These are phyloP conservation scores for Boletus eberwhitei DNA, from an alignment of 768 basidiomycete species.

Conservation along the genomic window DNA sequence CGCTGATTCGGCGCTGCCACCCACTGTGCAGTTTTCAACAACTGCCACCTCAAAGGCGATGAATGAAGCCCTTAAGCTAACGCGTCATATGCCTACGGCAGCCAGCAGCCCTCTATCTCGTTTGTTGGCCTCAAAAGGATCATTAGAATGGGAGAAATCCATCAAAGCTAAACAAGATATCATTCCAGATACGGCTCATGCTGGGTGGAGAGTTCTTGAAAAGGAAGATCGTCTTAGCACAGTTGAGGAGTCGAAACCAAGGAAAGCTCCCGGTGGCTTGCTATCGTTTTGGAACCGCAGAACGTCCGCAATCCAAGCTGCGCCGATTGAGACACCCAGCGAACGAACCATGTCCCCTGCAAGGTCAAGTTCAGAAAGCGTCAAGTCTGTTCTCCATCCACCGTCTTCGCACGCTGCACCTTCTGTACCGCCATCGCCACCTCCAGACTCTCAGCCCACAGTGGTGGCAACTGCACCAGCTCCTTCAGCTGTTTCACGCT, in stretches of 20 bases:
- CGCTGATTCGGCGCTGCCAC: constrained; percentile 47
- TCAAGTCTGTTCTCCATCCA: constrained; percentile 10
- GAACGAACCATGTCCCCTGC: constrained; percentile 25
- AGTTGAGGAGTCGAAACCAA: constrained; percentile 42
- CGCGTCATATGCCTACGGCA: constrained; percentile 53
- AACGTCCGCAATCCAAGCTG: constrained; percentile 22
- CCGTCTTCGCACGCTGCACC: constrained; percentile 8
- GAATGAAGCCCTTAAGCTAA: constrained; percentile 59
- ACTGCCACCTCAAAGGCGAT: constrained; percentile 58
- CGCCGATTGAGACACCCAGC: constrained; percentile 15
- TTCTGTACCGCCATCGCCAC: constrained; percentile 10
- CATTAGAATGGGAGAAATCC: constrained; percentile 71
- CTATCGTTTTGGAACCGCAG: constrained; percentile 70
- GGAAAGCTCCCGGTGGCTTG: constrained; percentile 52
- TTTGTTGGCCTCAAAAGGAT: constrained; percentile 67
- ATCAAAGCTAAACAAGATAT: constrained; percentile 52
- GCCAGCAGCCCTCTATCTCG: constrained; percentile 65
- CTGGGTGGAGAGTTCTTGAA: constrained; percentile 71
- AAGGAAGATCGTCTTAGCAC: constrained; percentile 39
- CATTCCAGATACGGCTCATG: constrained; percentile 50
- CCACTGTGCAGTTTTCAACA: constrained; percentile 46
- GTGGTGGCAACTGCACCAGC: constrained; percentile 22
- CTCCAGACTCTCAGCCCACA: constrained; percentile 3
- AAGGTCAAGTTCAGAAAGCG: constrained; percentile 32
- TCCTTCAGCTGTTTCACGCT: constrained; percentile 78